Evolutionary conservation across 2,329 filamentous ascomycete species (phyloP).

Genomic region (Colletotrichum neosansevieriae): DNA sequence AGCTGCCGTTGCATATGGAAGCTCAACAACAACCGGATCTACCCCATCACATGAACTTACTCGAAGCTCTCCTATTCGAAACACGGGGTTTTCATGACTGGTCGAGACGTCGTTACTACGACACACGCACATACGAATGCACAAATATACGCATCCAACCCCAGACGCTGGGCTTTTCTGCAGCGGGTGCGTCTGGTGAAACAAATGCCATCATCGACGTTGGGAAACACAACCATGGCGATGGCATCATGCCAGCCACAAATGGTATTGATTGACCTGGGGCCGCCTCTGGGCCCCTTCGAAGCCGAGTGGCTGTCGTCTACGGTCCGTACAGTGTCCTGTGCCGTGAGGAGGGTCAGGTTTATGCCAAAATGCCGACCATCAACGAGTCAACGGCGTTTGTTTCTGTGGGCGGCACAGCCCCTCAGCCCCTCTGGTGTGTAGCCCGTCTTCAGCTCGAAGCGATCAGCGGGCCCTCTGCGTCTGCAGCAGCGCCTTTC

Average conservation of each 20-base stretch:
- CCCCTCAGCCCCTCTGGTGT: constrained; percentile 35
- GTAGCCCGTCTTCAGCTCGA: constrained; percentile 31
- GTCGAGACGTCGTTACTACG: constrained; percentile 16
- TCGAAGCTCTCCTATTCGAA: constrained; percentile 28
- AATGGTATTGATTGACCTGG: constrained; percentile 15
- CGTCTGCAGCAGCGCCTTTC: constrained; percentile 37
- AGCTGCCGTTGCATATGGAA: constrained; percentile 13
- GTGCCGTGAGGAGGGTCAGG: constrained; percentile 27
- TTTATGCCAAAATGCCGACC: constrained; percentile 36
- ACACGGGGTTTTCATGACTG: constrained; percentile 30
- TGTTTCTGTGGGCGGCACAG: constrained; percentile 37
- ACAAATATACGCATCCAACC: not conserved
- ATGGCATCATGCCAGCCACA: constrained; percentile 28
- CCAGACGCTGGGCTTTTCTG: constrained; percentile 24
- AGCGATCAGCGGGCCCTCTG: constrained; percentile 39
- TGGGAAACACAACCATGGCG: constrained; percentile 26
- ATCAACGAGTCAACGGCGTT: constrained; percentile 34
- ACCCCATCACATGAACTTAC: constrained; percentile 14
- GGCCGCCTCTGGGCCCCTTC: constrained; percentile 10
- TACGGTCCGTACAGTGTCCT: constrained; percentile 16
- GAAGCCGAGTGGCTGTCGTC: constrained; percentile 31
- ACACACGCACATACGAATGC: constrained; percentile 26
- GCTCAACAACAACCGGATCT: constrained; percentile 3
- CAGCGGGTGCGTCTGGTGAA: constrained; percentile 23
- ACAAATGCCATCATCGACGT: constrained; percentile 22